Evolutionary conservation across 345 rosid species (phyloP).

Genomic region (Citrus unshiu): DNA sequence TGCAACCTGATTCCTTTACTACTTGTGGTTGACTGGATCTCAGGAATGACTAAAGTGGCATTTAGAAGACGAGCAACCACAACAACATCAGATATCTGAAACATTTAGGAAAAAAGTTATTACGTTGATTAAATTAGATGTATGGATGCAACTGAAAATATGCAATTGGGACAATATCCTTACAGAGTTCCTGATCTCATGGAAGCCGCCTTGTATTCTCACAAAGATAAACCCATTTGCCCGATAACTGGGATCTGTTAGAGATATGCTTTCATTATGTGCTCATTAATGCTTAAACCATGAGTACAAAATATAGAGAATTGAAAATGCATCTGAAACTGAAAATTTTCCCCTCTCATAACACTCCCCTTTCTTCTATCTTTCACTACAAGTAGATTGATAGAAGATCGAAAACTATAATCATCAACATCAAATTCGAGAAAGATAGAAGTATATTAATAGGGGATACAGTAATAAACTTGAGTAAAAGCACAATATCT

Average conservation of each 20-base stretch:
- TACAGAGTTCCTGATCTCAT: constrained; percentile 96
- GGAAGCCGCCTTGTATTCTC: constrained; percentile 97
- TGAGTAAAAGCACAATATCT: neutral
- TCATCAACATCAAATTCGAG: neutral
- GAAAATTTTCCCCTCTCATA: neutral
- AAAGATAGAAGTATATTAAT: neutral
- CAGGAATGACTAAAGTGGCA: constrained; percentile 88
- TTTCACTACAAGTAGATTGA: neutral
- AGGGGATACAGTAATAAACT: neutral
- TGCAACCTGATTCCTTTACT: constrained; percentile 92
- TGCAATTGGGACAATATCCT: constrained; percentile 18
- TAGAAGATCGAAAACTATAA: neutral
- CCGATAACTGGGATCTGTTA: constrained; percentile 51
- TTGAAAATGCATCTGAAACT: neutral
- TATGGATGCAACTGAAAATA: neutral
- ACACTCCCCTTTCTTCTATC: neutral
- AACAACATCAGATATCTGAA: constrained; percentile 79
- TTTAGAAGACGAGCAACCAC: constrained; percentile 86
- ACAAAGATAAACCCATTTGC: constrained; percentile 83
- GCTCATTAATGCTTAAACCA: neutral
- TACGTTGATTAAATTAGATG: constrained; percentile 1
- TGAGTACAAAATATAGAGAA: neutral
- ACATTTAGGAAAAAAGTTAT: constrained; percentile 13
- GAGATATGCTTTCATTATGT: constrained; percentile 11
- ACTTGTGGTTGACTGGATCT: constrained; percentile 97